Percentiles rank a stretch among this genome's conserved stretches.
These are phyloP conservation scores for Salvia miltiorrhiza DNA, from an alignment of 257 asterid species.

Conservation along the genomic window DNA sequence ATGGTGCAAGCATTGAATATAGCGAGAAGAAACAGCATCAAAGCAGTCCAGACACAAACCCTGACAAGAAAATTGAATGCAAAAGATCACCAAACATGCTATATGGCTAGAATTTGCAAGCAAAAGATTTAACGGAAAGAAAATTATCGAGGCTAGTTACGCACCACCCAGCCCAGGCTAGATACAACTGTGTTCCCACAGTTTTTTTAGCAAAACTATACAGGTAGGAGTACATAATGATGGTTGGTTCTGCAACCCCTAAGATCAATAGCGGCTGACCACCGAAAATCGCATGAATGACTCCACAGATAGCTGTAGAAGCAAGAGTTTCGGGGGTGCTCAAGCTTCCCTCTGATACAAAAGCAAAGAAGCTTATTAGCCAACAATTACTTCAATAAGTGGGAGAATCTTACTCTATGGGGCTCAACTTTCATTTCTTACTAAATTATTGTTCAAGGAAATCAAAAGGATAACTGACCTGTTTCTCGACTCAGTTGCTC, in stretches of 20 bases:
- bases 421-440: not conserved
- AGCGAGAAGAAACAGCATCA: constrained; percentile 72
- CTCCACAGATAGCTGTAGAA: constrained; percentile 85
- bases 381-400: not conserved
- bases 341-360: constrained; percentile 66
- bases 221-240: constrained; percentile 83
- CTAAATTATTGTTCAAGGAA: not conserved
- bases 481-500: constrained; percentile 91
- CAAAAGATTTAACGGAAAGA: not conserved
- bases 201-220: constrained; percentile 53
- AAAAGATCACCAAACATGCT: not conserved
- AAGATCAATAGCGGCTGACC: constrained; percentile 91
- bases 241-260: constrained; percentile 97
- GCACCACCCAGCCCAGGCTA: constrained; percentile 95
- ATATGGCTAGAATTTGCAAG: not conserved
- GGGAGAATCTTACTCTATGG: not conserved
- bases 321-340: constrained; percentile 80
- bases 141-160: constrained; percentile 9
- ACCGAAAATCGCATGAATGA: constrained; percentile 76
- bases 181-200: constrained; percentile 58
- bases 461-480: constrained; percentile 35
- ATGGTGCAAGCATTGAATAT: constrained; percentile 70
- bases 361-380: constrained; percentile 2
- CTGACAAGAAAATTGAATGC: constrained; percentile 28
- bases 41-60: constrained; percentile 93